Base-by-base conservation (phyloP, 2,329 filamentous ascomycete genomes). In the Neofusicoccum umdonicola region DNA sequence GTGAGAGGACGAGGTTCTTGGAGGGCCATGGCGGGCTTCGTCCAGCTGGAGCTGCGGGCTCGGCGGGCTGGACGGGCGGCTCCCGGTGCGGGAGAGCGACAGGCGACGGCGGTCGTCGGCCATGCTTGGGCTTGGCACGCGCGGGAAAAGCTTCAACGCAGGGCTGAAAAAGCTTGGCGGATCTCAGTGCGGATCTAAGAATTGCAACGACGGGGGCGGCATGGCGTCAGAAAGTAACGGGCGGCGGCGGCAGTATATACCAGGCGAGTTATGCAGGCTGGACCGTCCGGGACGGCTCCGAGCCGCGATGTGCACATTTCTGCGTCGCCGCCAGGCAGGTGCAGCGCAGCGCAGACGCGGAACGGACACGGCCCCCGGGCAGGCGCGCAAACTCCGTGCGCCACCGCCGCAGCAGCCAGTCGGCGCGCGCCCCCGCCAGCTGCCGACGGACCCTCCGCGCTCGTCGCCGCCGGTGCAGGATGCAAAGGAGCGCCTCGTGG, bases 21-120 rank as follows among this genome's bases (percentile, higher is more conserved):
- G 27, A 6, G n/a, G 45, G 12, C 35, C n/a, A 17, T 51, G 4
- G 7, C 37, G 22, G 6, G 35, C 8, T 13, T 47, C 39, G 22
- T 56, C 61, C 17, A 12, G 71, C 19, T 74, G 68, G 22, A 76
- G 64, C 35, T 69, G 67, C 47, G 67, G 68, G 64, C 62, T 70
- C 27, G 63, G 66, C 1, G 71, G 66, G 15, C 69, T 65, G 60
- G 67, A 69, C 12, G 71, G 69, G 5, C 71, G 67, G 37, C 48
- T 54, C 19, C n/a, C 56, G 13, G 61, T 63, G 17, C 48, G 48
- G 27, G 61, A 63, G 9, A 63, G 48, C 3, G 61, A 63, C 22
- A 56, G 17, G 41, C 56, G 56, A 37, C 17, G 31, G 61, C 50
- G 51, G 12, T 56, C 41, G 31, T 56, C 50, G 50, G 34, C 41